Conservation (phyloP, 2,329 filamentous ascomycete species). For the Colletotrichum sp. region DNA sequence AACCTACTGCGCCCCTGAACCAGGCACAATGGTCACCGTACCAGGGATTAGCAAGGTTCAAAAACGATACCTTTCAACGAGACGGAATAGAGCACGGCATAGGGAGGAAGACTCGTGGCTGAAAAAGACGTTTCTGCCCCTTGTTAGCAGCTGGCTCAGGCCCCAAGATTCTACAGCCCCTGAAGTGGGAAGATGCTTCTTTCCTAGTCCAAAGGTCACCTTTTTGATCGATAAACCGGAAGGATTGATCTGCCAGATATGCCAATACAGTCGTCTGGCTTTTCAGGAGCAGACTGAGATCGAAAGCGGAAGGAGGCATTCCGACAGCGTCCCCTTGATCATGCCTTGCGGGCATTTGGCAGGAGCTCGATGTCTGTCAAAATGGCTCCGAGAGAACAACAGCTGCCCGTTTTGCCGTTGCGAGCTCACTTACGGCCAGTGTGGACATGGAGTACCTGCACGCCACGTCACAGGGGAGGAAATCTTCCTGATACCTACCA, state of each 20-base stretch:
- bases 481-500: slow-evolving; percentile 37
- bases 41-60: neutral
- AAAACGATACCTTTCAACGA: neutral
- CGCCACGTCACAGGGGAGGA: slow-evolving; percentile 31
- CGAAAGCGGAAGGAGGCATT: neutral
- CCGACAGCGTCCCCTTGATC: slow-evolving; percentile 27
- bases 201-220: slow-evolving; percentile 32
- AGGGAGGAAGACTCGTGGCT: neutral
- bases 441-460: slow-evolving; percentile 32
- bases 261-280: slow-evolving; percentile 23
- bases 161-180: neutral
- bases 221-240: slow-evolving; percentile 30
- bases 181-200: slow-evolving; percentile 20
- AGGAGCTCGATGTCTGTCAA: slow-evolving; percentile 31
- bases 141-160: neutral
- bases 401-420: slow-evolving; percentile 40
- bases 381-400: slow-evolving; percentile 28
- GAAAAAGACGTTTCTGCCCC: neutral
- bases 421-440: slow-evolving; percentile 30
- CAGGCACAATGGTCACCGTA: neutral
- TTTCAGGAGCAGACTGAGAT: slow-evolving; percentile 10
- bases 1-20: neutral
- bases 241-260: slow-evolving; percentile 30
- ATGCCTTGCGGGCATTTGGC: slow-evolving; percentile 41
- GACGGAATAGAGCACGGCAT: neutral